Evolutionary conservation across 1,139 yeast species (phyloP).

Genomic region (Zygoascus sp.): DNA sequence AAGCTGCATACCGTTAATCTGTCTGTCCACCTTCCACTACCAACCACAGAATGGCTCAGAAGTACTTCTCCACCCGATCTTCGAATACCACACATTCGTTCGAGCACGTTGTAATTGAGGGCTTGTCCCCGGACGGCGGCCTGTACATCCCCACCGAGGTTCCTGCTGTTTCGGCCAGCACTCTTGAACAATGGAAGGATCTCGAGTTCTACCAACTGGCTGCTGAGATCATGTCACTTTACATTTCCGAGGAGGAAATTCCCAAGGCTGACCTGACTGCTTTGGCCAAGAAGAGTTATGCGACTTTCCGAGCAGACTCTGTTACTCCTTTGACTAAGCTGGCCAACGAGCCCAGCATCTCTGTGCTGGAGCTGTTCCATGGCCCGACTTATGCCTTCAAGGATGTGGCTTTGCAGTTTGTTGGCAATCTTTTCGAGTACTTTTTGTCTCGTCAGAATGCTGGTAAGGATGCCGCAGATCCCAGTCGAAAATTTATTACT

Average conservation of each 20-base stretch:
- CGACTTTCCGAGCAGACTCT: slow-evolving; percentile 80
- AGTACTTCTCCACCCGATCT: slow-evolving; percentile 86
- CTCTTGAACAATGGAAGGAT: slow-evolving; percentile 63
- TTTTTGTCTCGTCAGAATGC: slow-evolving; percentile 76
- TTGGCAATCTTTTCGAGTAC: slow-evolving; percentile 92
- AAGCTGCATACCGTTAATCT: neutral
- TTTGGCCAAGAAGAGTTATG: slow-evolving; percentile 67
- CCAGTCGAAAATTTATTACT: slow-evolving; percentile 72
- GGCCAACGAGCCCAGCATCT: slow-evolving; percentile 53
- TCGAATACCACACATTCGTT: slow-evolving; percentile 57
- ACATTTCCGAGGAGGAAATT: slow-evolving; percentile 66
- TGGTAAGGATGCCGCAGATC: slow-evolving; percentile 48
- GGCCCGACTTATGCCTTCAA: slow-evolving; percentile 99
- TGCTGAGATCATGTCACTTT: slow-evolving; percentile 74
- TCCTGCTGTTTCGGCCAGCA: slow-evolving; percentile 61
- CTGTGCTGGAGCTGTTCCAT: slow-evolving; percentile 87
- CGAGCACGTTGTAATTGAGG: slow-evolving; percentile 90
- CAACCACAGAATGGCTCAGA: slow-evolving; percentile 18
- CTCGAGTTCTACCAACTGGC: slow-evolving; percentile 83
- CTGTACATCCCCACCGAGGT: slow-evolving; percentile 81
- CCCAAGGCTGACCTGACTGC: slow-evolving; percentile 59
- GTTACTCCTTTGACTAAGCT: slow-evolving; percentile 78
- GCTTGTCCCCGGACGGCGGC: slow-evolving; percentile 96
- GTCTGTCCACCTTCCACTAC: neutral
- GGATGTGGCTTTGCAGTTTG: slow-evolving; percentile 96